Evolutionary conservation across 306 rosid species (phyloP).

Genomic region (Clitoria ternatea): DNA sequence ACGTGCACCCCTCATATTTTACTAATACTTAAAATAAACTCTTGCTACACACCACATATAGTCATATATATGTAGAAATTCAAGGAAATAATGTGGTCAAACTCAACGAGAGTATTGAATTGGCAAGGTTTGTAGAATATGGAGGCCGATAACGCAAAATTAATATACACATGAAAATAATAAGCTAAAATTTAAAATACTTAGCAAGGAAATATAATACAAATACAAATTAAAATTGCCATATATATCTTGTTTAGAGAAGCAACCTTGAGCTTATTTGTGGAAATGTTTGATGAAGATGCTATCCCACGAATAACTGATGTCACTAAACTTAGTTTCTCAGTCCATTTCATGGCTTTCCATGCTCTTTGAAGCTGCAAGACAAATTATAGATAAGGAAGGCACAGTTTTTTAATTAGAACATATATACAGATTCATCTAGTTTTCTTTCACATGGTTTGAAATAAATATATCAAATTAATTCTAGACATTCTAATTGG

Average conservation of each 20-base stretch:
- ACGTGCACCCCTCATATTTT: background rate
- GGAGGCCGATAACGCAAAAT: background rate
- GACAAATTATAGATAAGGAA: conserved; percentile 15
- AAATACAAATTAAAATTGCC: background rate
- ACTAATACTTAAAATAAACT: background rate
- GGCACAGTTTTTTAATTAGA: background rate
- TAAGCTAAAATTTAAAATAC: background rate
- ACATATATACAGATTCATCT: background rate
- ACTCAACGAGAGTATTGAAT: background rate
- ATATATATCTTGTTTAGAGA: conserved; percentile 24
- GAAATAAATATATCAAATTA: background rate
- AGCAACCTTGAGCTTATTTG: conserved; percentile 52
- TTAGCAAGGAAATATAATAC: background rate
- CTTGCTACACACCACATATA: background rate
- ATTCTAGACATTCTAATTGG: background rate
- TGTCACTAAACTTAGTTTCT: conserved; percentile 62
- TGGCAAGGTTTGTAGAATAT: background rate
- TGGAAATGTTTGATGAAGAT: conserved; percentile 48
- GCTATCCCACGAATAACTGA: conserved; percentile 72
- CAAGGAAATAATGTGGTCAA: background rate
- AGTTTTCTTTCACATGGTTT: background rate
- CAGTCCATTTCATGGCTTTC: conserved; percentile 68
- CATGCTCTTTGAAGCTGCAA: conserved; percentile 93
- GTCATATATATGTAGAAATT: background rate
- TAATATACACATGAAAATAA: background rate